These are phyloP conservation scores for Jimgerdemannia flammicorona DNA, from an alignment of 192 early-diverging fungal species.

Conservation along the genomic window DNA sequence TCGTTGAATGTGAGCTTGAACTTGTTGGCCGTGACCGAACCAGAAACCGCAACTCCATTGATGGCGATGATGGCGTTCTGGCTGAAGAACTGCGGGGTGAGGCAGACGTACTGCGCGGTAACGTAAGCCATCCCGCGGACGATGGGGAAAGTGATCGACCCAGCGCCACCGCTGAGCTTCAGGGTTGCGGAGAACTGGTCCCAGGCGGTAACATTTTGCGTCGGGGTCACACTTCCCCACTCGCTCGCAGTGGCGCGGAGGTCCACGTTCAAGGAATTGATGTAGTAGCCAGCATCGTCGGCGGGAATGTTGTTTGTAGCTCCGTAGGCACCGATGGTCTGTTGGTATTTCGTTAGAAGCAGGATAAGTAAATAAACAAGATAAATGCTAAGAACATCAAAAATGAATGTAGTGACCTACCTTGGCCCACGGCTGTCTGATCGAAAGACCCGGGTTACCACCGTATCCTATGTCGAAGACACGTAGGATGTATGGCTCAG, in stretches of 20 bases:
- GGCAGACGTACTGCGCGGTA: conserved; percentile 18
- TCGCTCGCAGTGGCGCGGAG: conserved; percentile 23
- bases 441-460: conserved; percentile 26
- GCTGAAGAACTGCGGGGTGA: conserved; percentile 30
- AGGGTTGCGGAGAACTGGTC: conserved; percentile 20
- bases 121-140: conserved; percentile 27
- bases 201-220: conserved; percentile 18
- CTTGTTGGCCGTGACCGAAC: conserved; percentile 3
- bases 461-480: conserved; percentile 20
- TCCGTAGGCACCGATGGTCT: conserved; percentile 18
- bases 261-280: conserved; percentile 24
- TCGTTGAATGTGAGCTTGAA: conserved; percentile 26
- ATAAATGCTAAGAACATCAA: background rate
- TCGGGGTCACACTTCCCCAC: conserved; percentile 9
- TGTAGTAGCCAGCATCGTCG: conserved; percentile 16
- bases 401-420: background rate
- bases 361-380: no score
- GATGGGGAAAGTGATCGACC: conserved; percentile 23
- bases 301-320: conserved; percentile 26
- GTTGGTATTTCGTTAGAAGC: background rate
- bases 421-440: conserved; percentile 17
- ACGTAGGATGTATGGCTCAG: conserved; percentile 32
- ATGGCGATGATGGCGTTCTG: conserved; percentile 20
- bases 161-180: background rate
- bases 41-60: conserved; percentile 4